These are phyloP conservation scores for Rhododendron henanense DNA, from an alignment of 148 eudicot genomes.

Conservation along the genomic window DNA sequence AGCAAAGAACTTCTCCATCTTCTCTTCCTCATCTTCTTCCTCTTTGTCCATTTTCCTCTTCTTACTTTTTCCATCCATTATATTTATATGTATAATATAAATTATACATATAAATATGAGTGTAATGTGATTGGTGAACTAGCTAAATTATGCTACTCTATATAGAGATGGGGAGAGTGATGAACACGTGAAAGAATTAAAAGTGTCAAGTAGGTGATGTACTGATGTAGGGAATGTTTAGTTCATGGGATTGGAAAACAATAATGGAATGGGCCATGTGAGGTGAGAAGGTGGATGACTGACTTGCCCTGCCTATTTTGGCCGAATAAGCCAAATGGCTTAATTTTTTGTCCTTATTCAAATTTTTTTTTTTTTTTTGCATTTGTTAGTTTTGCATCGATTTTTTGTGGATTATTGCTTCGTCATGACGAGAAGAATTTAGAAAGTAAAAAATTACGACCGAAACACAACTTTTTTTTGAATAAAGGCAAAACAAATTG, in stretches of 20 bases:
- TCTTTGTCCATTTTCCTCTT: constrained; percentile 18
- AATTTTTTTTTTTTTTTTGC: too few species aligned
- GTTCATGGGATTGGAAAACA: neutral
- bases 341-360: too few species aligned
- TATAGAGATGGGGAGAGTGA: neutral
- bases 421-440: too few species aligned
- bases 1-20: constrained; percentile 29
- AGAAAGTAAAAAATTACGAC: too few species aligned
- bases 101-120: neutral
- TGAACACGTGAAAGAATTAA: neutral
- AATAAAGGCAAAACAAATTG: too few species aligned
- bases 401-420: too few species aligned
- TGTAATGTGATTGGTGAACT: neutral
- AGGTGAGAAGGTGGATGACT: neutral
- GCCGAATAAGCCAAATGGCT: too few species aligned
- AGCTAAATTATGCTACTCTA: neutral
- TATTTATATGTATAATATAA: neutral
- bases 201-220: neutral
- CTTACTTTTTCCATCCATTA: constrained; percentile 20
- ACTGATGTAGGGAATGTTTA: neutral
- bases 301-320: neutral
- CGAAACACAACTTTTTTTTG: too few species aligned
- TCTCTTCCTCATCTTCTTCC: constrained; percentile 23
- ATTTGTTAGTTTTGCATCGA: too few species aligned
- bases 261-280: neutral